Conservation (phyloP, 2,329 filamentous ascomycete species). For the Colletotrichum sp. region DNA sequence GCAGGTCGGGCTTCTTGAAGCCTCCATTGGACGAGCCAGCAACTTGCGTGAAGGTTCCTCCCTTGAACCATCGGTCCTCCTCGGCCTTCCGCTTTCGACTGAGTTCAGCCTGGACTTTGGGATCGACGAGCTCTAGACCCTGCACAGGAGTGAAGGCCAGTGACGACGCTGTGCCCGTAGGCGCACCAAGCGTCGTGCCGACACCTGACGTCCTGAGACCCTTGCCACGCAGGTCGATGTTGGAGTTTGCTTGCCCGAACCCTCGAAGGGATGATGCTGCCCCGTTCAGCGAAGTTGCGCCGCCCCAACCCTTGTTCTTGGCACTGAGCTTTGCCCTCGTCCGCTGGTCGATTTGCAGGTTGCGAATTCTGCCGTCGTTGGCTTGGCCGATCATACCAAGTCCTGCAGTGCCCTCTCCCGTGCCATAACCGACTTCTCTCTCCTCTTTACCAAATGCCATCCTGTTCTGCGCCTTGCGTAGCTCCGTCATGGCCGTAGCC, state of each 20-base stretch:
- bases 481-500: constrained; percentile 93
- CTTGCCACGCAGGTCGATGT: constrained; percentile 75
- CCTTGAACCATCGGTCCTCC: constrained; percentile 95
- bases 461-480: constrained; percentile 94
- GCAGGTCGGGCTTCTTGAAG: constrained; percentile 85
- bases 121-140: constrained; percentile 92
- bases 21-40: constrained; percentile 63
- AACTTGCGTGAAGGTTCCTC: constrained; percentile 94
- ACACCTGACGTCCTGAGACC: constrained; percentile 85
- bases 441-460: constrained; percentile 97
- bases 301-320: constrained; percentile 96
- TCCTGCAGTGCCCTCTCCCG: constrained; percentile 83
- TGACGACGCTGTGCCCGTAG: constrained; percentile 75
- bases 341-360: constrained; percentile 87
- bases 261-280: constrained; percentile 83
- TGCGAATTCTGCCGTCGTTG: constrained; percentile 88
- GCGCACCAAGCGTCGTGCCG: constrained; percentile 66
- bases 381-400: constrained; percentile 94
- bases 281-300: constrained; percentile 67
- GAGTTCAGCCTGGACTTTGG: constrained; percentile 86
- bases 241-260: constrained; percentile 70
- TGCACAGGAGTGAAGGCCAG: constrained; percentile 95
- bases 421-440: constrained; percentile 88
- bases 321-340: constrained; percentile 92
- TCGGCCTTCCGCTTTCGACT: constrained; percentile 91